phyloP scores from a whole-genome alignment of 1,139 yeast genomes.

The Nadsonia starkeyi-henricii region DNA sequence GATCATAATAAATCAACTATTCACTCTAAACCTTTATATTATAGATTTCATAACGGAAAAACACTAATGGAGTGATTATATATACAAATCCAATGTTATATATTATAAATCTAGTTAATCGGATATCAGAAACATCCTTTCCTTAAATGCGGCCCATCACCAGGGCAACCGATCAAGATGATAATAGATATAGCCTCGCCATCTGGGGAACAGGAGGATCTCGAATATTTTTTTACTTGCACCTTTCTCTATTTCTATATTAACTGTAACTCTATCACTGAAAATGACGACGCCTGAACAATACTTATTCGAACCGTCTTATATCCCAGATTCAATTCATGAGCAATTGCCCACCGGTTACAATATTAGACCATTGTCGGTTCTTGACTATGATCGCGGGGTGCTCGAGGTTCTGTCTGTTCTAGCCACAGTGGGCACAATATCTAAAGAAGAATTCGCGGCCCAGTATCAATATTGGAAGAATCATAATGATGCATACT shows the following conservation, averaged over 20 bases:
- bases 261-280: neutral
- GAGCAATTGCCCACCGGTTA: slow-evolving; percentile 37
- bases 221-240: no score
- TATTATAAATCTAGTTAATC: no score
- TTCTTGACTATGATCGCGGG: slow-evolving; percentile 34
- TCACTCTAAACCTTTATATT: no score
- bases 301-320: slow-evolving; percentile 15
- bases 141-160: neutral
- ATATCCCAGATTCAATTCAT: slow-evolving; percentile 18
- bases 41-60: no score
- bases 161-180: neutral
- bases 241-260: no score
- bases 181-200: neutral
- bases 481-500: slow-evolving; percentile 31
- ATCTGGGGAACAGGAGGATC: neutral
- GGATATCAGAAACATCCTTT: no score
- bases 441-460: slow-evolving; percentile 30
- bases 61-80: no score
- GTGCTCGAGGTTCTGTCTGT: slow-evolving; percentile 38
- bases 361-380: slow-evolving; percentile 33
- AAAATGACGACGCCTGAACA: neutral
- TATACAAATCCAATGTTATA: no score
- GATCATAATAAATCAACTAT: no score
- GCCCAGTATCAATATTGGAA: slow-evolving; percentile 37
- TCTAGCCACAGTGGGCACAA: slow-evolving; percentile 49